Base-by-base conservation (phyloP, 2,329 filamentous ascomycete genomes). In the Penicillium decumbens region DNA sequence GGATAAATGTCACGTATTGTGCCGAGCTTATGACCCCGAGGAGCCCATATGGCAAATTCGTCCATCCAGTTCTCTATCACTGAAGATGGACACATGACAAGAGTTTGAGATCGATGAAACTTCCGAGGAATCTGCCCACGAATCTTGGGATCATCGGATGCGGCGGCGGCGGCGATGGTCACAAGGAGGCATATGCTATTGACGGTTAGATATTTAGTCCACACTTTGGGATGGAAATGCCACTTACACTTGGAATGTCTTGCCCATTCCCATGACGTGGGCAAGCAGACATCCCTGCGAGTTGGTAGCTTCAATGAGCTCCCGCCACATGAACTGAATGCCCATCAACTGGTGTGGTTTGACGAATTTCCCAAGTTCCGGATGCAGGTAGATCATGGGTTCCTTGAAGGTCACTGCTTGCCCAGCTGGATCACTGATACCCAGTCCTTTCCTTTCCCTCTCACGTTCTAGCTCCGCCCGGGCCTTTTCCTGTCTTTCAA, bases 231-330 rank as follows among this genome's bases (percentile, higher is more conserved):
- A n/a, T 27, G 2, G 24, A 20, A 13, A 20, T 20, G 30, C 6
- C 12, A 71, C 75, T 71, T 69, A 78, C 74, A 89, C 81, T 72
- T 95, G 90, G 84, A 95, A 89, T 0, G 90, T 95, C 72, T 95
- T 96, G 13, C 90, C 90, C 2, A 95, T 72, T 1, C 91, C 91
- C 90, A 95, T 95, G 0, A 88, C 89, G 66, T 95, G 90, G 5
- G 90, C 87, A 18, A 95, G 76, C 10, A 95, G 77, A 63, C 88
- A 95, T 2, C 90, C 90, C 67, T 90, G 84, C 15, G 78, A 77
- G 4, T 75, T 72, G 3, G 77, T 72, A 47, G 83, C 79, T 28
- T 79, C 77, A 5, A 92, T 80, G 39, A 95, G 74, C 55, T 92
- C 86, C 57, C 89, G 84, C 89, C 91, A 96, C 75, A 96, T 80